A percentile compares a stretch with the other conserved stretches of the same genome.
Conservation (phyloP, 2,329 filamentous ascomycete species). For the Hypomyces rosellus region DNA sequence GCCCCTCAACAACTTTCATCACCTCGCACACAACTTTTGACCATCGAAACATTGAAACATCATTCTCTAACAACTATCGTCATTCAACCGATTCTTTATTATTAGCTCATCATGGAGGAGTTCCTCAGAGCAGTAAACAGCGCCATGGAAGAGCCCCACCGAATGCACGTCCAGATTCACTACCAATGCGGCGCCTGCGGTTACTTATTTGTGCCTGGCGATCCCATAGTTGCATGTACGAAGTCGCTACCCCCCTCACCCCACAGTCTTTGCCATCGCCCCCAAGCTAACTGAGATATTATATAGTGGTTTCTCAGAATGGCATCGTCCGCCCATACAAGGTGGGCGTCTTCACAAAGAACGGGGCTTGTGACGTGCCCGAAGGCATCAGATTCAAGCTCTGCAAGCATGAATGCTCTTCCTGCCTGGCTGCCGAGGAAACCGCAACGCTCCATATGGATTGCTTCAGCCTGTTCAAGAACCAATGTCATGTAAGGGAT, state of each 20-base stretch:
- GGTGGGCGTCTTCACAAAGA: neutral
- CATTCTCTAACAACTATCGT: too few relatives aligned
- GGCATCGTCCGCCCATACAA: neutral
- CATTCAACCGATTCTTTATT: too few relatives aligned
- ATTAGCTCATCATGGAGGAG: too few relatives aligned
- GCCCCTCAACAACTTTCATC: too few relatives aligned
- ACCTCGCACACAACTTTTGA: too few relatives aligned
- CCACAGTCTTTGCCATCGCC: neutral
- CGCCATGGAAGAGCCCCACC: too few relatives aligned
- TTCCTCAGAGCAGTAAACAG: too few relatives aligned
- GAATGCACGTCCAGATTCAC: neutral
- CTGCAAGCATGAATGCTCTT: neutral
- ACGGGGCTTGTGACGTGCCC: neutral
- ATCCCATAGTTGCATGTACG: neutral
- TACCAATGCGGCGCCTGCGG: conserved; percentile 3
- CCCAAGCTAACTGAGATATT: neutral
- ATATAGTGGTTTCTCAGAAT: neutral
- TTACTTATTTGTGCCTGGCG: conserved; percentile 1
- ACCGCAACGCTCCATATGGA: conserved; percentile 1
- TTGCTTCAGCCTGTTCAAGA: conserved; percentile 2
- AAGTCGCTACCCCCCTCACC: neutral
- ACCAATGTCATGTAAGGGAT: neutral
- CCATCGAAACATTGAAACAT: too few relatives aligned
- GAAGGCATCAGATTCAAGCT: neutral
- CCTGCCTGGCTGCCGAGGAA: conserved; percentile 8